These are phyloP conservation scores for Talaromyces sp. DNA, from an alignment of 2,329 filamentous ascomycete genomes.

Conservation along the genomic window DNA sequence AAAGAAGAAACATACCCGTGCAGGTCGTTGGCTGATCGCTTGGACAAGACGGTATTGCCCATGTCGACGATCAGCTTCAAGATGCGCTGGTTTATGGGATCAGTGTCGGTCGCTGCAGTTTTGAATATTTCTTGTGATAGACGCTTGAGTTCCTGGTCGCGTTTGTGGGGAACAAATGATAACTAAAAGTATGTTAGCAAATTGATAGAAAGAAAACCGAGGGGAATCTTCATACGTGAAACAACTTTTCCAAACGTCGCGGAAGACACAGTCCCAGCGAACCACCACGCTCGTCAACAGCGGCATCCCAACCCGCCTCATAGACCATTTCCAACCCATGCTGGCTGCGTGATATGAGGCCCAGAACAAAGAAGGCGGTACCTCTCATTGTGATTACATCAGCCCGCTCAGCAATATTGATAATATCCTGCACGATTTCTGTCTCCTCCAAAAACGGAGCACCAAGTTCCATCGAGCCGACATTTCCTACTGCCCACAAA, in stretches of 20 bases:
- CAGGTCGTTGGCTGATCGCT: conserved; percentile 78
- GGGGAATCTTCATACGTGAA: conserved; percentile 6
- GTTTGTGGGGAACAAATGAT: conserved; percentile 37
- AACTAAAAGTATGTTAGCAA: conserved; percentile 23
- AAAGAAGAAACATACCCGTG: conserved; percentile 49
- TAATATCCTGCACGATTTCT: conserved; percentile 82
- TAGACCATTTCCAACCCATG: conserved; percentile 90
- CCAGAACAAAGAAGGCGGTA: conserved; percentile 94
- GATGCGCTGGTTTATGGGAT: conserved; percentile 69
- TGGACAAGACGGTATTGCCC: conserved; percentile 89
- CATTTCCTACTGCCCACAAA: conserved; percentile 95
- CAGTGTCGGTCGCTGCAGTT: conserved; percentile 57
- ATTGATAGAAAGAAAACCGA: background rate
- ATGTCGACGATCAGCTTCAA: conserved; percentile 82
- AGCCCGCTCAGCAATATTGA: conserved; percentile 81
- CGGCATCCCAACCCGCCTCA: conserved; percentile 89
- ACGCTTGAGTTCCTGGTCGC: conserved; percentile 44
- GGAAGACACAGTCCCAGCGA: conserved; percentile 88
- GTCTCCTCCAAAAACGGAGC: conserved; percentile 88
- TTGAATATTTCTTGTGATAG: conserved; percentile 48
- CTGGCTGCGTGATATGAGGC: conserved; percentile 83
- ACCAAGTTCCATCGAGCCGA: conserved; percentile 95
- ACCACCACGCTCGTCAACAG: conserved; percentile 75
- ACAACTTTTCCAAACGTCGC: conserved; percentile 67
- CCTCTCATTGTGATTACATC: conserved; percentile 90